Conservation (phyloP, 2,329 filamentous ascomycete species). For the Ophiostoma angusticollis region DNA sequence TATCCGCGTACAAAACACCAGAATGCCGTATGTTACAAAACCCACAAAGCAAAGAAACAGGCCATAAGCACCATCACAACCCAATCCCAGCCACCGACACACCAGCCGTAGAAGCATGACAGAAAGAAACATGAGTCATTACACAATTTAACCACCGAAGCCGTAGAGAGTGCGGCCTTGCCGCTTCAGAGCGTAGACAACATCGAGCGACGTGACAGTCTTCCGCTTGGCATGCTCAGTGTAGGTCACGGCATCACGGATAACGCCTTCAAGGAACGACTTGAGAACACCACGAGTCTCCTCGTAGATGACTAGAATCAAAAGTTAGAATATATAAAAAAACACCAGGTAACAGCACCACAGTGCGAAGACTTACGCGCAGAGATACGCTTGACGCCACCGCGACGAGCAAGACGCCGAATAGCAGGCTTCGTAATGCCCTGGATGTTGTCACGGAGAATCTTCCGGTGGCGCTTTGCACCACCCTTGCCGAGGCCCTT, state of each 20-base stretch:
- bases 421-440: conserved; percentile 98
- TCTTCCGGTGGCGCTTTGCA: conserved; percentile 98
- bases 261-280: conserved; percentile 66
- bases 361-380: conserved; percentile 53
- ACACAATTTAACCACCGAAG: conserved; percentile 62
- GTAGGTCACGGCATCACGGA: conserved; percentile 66
- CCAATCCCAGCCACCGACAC: conserved; percentile 14
- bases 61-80: conserved; percentile 19
- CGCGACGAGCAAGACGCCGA: conserved; percentile 95
- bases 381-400: conserved; percentile 99
- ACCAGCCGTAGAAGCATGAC: conserved; percentile 6
- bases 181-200: conserved; percentile 56
- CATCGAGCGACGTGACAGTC: conserved; percentile 60
- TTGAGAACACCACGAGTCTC: conserved; percentile 67
- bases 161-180: conserved; percentile 71
- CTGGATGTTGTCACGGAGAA: conserved; percentile 98
- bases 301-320: conserved; percentile 60
- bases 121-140: conserved; percentile 16
- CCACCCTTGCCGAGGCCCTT: conserved; percentile 97
- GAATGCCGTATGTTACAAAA: conserved; percentile 17
- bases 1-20: conserved; percentile 16
- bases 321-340: background rate
- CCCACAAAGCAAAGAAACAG: conserved; percentile 14
- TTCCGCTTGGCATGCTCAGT: conserved; percentile 73
- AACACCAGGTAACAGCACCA: background rate